These are phyloP conservation scores for Clonostachys byssicola DNA, from an alignment of 2,329 filamentous ascomycete species.

Conservation along the genomic window DNA sequence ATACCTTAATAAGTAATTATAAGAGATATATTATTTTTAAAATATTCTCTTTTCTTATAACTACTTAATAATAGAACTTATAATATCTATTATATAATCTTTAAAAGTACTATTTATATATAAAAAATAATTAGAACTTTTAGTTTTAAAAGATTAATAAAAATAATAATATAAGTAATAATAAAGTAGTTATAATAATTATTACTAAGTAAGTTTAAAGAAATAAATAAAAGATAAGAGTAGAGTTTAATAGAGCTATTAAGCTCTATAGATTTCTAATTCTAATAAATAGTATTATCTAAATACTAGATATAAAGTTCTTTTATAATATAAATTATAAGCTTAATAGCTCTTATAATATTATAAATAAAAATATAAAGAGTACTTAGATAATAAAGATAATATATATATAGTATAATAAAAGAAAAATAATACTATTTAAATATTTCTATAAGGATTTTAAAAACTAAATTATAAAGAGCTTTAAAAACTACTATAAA, in stretches of 20 bases:
- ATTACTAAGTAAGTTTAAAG: background rate
- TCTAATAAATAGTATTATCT: background rate
- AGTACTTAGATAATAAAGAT: too few species aligned
- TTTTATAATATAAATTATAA: too few species aligned
- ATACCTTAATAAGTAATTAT: slow-evolving; percentile 1
- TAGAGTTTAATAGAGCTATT: background rate
- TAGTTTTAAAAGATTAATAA: background rate
- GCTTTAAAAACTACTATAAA: too few species aligned
- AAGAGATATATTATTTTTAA: background rate
- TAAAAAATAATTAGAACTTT: background rate
- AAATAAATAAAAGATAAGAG: background rate
- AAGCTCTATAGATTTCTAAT: background rate
- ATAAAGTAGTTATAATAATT: background rate
- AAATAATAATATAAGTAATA: background rate
- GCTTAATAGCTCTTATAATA: too few species aligned
- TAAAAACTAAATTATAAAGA: too few species aligned
- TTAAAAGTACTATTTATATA: background rate
- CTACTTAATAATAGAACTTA: too few species aligned
- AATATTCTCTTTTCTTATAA: background rate
- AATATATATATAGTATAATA: too few species aligned
- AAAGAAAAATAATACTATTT: too few species aligned
- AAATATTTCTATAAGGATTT: too few species aligned
- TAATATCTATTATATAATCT: too few species aligned
- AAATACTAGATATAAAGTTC: too few species aligned
- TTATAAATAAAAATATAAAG: too few species aligned